These are phyloP conservation scores for Saxophila tyrrhenica DNA, from an alignment of 495 filamentous ascomycete species.

Conservation along the genomic window DNA sequence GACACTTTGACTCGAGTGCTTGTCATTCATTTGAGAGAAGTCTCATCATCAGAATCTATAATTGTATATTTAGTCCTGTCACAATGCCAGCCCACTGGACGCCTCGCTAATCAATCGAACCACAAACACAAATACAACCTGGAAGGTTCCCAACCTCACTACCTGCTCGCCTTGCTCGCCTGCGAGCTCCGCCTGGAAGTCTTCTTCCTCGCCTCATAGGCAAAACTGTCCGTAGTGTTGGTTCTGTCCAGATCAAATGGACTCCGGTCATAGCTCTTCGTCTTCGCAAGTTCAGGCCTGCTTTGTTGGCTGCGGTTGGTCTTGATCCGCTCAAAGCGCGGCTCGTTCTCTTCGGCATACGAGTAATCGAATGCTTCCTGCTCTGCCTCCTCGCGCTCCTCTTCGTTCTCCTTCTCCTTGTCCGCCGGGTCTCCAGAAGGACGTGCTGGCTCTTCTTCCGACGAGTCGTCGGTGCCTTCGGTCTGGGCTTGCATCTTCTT, in stretches of 20 bases:
- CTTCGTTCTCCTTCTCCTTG: slow-evolving; percentile 16
- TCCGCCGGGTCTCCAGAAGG: slow-evolving; percentile 4
- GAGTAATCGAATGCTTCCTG: slow-evolving; percentile 29
- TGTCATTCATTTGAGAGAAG: too few species aligned
- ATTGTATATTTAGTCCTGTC: not conserved
- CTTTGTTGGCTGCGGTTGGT: slow-evolving; percentile 16
- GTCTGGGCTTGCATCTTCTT: slow-evolving; percentile 28
- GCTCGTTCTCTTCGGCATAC: slow-evolving; percentile 16
- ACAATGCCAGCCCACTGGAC: not conserved
- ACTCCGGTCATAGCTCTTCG: slow-evolving; percentile 22
- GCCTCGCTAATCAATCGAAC: not conserved
- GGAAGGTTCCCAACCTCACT: not conserved
- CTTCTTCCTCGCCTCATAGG: slow-evolving; percentile 3
- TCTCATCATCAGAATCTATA: too few species aligned
- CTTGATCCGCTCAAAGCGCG: slow-evolving; percentile 27
- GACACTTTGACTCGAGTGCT: too few species aligned
- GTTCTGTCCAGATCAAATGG: slow-evolving; percentile 32
- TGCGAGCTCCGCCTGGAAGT: not conserved
- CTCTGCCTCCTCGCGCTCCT: slow-evolving; percentile 19
- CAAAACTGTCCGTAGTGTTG: slow-evolving; percentile 30
- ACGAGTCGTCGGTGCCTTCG: not conserved
- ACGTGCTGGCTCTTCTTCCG: slow-evolving; percentile 1
- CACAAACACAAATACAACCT: not conserved
- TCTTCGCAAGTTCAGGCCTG: not conserved
- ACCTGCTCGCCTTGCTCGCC: not conserved